Conservation (phyloP, 768 basidiomycete species). For the Mycena vitilis region DNA sequence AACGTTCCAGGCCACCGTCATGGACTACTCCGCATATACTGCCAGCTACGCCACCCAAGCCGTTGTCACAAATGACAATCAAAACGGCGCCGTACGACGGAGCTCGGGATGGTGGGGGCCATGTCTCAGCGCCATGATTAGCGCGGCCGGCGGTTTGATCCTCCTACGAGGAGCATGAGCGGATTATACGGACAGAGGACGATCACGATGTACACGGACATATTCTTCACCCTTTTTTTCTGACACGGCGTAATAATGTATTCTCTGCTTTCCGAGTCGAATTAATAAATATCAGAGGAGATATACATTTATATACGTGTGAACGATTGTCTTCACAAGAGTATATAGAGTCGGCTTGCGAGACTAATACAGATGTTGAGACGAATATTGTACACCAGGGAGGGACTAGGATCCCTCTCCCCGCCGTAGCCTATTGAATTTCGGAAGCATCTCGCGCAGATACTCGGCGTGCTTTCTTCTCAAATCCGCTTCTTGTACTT, state of each 20-base stretch:
- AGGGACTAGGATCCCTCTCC: slow-evolving; percentile 61
- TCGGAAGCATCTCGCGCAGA: slow-evolving; percentile 89
- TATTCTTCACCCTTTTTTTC: slow-evolving; percentile 9
- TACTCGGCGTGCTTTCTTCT: slow-evolving; percentile 92
- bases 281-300: slow-evolving; percentile 7
- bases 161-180: slow-evolving; percentile 27
- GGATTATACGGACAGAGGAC: slow-evolving; percentile 12
- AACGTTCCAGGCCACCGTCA: slow-evolving; percentile 34
- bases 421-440: slow-evolving; percentile 82
- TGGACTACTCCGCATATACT: slow-evolving; percentile 30
- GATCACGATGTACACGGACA: slow-evolving; percentile 29
- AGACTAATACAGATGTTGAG: too few species aligned
- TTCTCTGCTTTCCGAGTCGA: neutral
- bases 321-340: too few species aligned
- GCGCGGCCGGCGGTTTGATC: slow-evolving; percentile 9
- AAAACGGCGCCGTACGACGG: slow-evolving; percentile 2
- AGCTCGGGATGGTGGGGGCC: slow-evolving; percentile 21
- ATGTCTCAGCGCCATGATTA: slow-evolving; percentile 6
- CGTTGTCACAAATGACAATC: neutral
- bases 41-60: slow-evolving; percentile 25
- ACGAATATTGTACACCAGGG: too few species aligned
- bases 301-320: neutral
- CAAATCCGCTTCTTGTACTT: slow-evolving; percentile 85
- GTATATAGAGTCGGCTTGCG: too few species aligned
- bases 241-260: neutral